phyloP scores from a whole-genome alignment of 2,329 filamentous ascomycete species.

The Trichoderma oligosporum region DNA sequence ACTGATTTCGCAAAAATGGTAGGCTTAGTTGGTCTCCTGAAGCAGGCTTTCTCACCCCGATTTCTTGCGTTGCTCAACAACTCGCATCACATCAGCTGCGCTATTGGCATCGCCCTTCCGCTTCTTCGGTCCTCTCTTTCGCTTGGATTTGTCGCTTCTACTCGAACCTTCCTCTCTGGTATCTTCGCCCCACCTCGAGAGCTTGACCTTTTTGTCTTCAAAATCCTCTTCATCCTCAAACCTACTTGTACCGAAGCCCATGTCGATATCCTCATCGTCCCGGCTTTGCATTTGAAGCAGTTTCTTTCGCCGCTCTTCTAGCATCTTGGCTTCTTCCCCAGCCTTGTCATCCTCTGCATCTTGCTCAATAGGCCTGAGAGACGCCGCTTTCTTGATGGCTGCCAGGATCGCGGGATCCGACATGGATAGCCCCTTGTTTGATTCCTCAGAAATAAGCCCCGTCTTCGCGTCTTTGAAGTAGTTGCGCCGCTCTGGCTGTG shows the following conservation, averaged over 20 bases:
- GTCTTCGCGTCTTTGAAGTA: conserved; percentile 61
- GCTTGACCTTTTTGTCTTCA: conserved; percentile 63
- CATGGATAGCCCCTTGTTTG: conserved; percentile 52
- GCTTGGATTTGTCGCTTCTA: conserved; percentile 50
- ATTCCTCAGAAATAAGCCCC: conserved; percentile 50
- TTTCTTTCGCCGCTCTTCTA: conserved; percentile 65
- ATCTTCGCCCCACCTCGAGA: conserved; percentile 61
- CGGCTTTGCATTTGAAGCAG: conserved; percentile 72
- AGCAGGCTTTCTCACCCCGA: conserved; percentile 3
- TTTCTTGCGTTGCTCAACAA: conserved; percentile 61
- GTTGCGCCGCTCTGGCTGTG: conserved; percentile 45
- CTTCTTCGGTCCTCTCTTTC: conserved; percentile 70
- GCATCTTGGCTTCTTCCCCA: conserved; percentile 48
- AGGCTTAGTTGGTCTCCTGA: neutral
- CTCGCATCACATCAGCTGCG: conserved; percentile 73
- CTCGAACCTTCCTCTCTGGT: conserved; percentile 42
- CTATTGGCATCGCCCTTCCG: conserved; percentile 75
- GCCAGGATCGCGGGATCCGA: conserved; percentile 76
- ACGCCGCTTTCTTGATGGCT: conserved; percentile 78
- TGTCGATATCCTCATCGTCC: conserved; percentile 86
- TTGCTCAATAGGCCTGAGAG: conserved; percentile 50
- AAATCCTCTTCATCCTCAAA: conserved; percentile 85
- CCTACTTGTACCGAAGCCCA: conserved; percentile 87
- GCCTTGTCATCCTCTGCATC: conserved; percentile 38
- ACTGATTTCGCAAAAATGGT: neutral